Base-by-base conservation (phyloP, 106 monocot genomes). In the Vanilla planifolia region DNA sequence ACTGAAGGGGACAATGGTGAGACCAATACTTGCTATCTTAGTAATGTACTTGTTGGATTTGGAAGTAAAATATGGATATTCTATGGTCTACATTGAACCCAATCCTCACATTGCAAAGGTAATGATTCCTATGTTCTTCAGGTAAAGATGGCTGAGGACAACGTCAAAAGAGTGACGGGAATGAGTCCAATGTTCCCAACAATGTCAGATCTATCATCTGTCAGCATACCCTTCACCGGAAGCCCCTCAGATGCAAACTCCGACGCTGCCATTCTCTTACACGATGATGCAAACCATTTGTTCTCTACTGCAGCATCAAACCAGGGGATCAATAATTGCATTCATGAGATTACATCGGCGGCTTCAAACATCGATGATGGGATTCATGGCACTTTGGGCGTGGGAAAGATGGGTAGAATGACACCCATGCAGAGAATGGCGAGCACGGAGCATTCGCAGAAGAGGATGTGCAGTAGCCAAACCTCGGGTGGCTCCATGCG, bases 61-160 rank as follows among this genome's bases (percentile, higher is more conserved):
- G n/a, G n/a, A n/a, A n/a, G n/a, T n/a, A n/a, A n/a, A n/a, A n/a
- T n/a, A n/a, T n/a, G n/a, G n/a, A n/a, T n/a, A n/a, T n/a, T n/a
- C n/a, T n/a, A n/a, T n/a, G n/a, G n/a, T n/a, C n/a, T n/a, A n/a
- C n/a, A n/a, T n/a, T n/a, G n/a, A n/a, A n/a, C n/a, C n/a, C n/a
- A n/a, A n/a, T n/a, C n/a, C n/a, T n/a, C n/a, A n/a, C n/a, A n/a
- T n/a, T n/a, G 19, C 21, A 48, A 21, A 48, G 47, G 6, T 48
- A 0, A 21, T 23, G 9, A 6, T 48, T 22, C 50, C 50, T 26
- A 33, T 45, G 15, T 32, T 44, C 9, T 74, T 52, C 89, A 90
- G 90, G 82, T 85, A 53, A 82, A 82, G 59, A 85, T 85, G 79
- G 85, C 90, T 0, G 90, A 91, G 59, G 85, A 79, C 14, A 60